Base-by-base conservation (phyloP, 768 basidiomycete genomes). In the Russula sp. region DNA sequence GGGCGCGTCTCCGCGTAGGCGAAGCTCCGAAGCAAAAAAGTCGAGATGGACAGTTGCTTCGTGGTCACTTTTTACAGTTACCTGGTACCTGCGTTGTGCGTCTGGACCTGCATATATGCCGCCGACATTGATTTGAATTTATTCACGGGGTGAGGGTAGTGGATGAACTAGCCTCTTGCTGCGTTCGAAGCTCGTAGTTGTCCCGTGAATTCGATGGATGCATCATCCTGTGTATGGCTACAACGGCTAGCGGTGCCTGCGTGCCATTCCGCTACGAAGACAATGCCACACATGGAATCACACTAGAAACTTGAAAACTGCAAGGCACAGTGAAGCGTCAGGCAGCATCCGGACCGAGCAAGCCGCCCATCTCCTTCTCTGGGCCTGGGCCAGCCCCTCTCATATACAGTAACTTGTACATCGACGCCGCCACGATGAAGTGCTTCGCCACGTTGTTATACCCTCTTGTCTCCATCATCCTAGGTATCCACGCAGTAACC, bases 1-100 rank as follows among this genome's bases (percentile, higher is more conserved):
- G 0, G 78, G 77, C 10, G 60, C 47, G 10, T 74, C 68, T 1
- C 93, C 93, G 64, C 93, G 78, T 55, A 95, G 73, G 59, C 82
- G 80, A 57, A 95, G 79, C 70, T 93, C 89, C 0, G 91, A 91
- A 1, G 84, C 85, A 70, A 84, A 89, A 62, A 91, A 85, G 18
- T 81, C 76, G 22, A 84, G 69, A n/a, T 68, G 60, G 6, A 80
- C 50, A 18, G 39, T 52, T 34, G 39, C 49, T 6, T 32, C 50
- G 16, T 6, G 13, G 22, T n/a, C 20, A 14, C 37, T 61, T 2
- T 65, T 39, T 7, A 74, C 35, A 11, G 58, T 59, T 50, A 75
- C 63, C 31, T 62, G 69, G 31, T 73, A 70, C 7, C 70, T 68
- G 54, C 74, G 73, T 69, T 83, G 84, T 32, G 79, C 80, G 72